Evolutionary conservation across 2,329 filamentous ascomycete species (phyloP), one percentile per base, ranked within the genome.

Genomic region (Ascochyta clinopodiicola): DNA sequence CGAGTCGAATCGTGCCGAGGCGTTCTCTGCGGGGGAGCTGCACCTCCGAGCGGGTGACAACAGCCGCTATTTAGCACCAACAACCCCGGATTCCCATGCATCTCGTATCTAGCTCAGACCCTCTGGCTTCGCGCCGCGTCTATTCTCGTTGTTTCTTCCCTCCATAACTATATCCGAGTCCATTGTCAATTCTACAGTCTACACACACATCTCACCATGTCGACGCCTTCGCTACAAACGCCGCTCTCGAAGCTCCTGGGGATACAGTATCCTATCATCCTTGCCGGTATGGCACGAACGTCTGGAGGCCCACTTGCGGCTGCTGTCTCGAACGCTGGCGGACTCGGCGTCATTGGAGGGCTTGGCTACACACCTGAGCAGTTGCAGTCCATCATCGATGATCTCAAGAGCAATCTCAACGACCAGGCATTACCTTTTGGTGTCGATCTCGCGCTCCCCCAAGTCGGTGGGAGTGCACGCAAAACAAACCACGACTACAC

Each of bases 401-500:
- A 96, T 74, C 86, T 97, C 69, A 97, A 97, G 79, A 81, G 86
- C 12, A 82, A 88, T 62, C 85, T 97, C 1, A 69, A 68, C 5
- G 80, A 82, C 46, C 87, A 88, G 0, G 81, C 83, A 39, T 83
- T 96, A 4, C 91, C 93, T 0, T 97, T 97, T 74, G 94, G 93
- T 64, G 86, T 97, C 29, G 94, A 98, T 75, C 87, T 98, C 1
- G 93, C 93, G 0, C 84, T 98, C 12, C 93, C 94, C 1, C 92
- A 97, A 78, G 82, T 97, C 51, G 94, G 94, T 52, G 92, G 89
- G 36, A 82, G 79, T 31, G 94, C 94, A 6, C 86, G 94, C 62
- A 90, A 90, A 75, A 97, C 94, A 3, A 98, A 97, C 78, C 91
- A 96, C 78, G 94, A 97, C 77, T 98, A 98, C 80, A 97, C 94